Base-by-base conservation (phyloP, 2,329 filamentous ascomycete species). In the Neopestalotiopsis rosae region DNA sequence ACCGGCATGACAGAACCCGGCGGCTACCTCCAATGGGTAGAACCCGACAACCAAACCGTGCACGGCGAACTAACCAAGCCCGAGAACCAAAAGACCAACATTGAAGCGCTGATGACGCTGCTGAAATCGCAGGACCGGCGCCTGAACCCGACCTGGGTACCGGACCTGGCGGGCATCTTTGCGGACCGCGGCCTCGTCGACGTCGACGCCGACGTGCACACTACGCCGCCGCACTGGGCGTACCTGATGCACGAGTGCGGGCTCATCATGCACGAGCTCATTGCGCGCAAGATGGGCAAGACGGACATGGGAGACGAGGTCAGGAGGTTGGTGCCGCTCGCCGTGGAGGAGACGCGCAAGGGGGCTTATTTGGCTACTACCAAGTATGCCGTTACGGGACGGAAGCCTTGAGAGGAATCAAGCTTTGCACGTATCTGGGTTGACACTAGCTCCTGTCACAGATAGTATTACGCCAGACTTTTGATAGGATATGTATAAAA, bases 211-310 rank as follows among this genome's bases (percentile, higher is more conserved):
- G 34, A 38, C 34, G 34, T 10, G 34, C 34, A 38, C 34, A 6
- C 34, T 7, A 38, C 10, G 34, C 34, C 34, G 34, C 34, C 10
- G 34, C 34, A 38, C 10, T 38, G 34, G 34, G 34, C 34, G 13
- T 32, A 24, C 4, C 13, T 56, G 49, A n/a, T 38, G 56, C 67
- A 66, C n/a, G 62, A 68, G 62, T 66, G 71, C 69, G 71, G 74
- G 70, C 70, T 74, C 67, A 69, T 71, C 42, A 68, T 66, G 56
- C 62, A 69, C 45, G 65, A 68, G 38, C 45, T 68, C 14, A 69
- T 69, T n/a, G 68, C 68, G 13, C 59, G 68, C 9, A 69, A 68
- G 56, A 62, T 61, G 5, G 38, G 65, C 40, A 69, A 68, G 20
- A 61, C 58, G 32, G 5, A 66, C 6, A 68, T 68, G 68, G 68